Evolutionary conservation across 352 stramenopile species (phyloP).

Genomic region (Elongisporangium undulatum): DNA sequence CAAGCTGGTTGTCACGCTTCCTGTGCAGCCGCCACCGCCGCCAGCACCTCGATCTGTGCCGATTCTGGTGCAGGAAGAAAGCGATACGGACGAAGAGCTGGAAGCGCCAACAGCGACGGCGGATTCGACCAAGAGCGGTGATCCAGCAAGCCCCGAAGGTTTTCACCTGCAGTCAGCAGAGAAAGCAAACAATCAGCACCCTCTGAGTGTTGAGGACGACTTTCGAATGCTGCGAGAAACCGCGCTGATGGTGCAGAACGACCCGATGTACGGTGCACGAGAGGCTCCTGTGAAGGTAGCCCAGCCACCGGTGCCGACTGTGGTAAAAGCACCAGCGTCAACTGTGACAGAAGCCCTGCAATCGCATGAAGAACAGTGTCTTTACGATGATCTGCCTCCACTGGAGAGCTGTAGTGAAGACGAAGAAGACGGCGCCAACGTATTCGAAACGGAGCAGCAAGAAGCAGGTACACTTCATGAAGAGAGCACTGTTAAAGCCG

Average conservation of each 20-base stretch:
- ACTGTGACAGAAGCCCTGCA: background rate
- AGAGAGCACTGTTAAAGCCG: background rate
- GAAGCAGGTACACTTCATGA: background rate
- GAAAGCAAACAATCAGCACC: conserved; percentile 4
- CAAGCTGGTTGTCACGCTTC: conserved; percentile 75
- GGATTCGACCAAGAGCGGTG: too few species aligned
- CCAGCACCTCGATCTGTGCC: conserved; percentile 17
- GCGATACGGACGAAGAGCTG: conserved; percentile 21
- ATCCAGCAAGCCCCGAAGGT: too few species aligned
- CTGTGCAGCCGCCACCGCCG: conserved; percentile 52
- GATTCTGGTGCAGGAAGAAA: conserved; percentile 36
- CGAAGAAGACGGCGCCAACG: conserved; percentile 17
- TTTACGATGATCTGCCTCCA: conserved; percentile 43
- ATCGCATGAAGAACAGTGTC: background rate
- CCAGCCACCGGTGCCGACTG: background rate
- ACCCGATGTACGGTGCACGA: conserved; percentile 17
- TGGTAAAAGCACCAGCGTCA: too few species aligned
- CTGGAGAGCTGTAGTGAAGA: conserved; percentile 58
- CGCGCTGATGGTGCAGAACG: conserved; percentile 61
- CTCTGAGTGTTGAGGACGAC: conserved; percentile 19
- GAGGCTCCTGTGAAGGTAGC: background rate
- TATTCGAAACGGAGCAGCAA: conserved; percentile 8
- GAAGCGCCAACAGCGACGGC: conserved; percentile 1
- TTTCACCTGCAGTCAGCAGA: background rate
- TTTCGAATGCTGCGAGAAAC: conserved; percentile 61